A percentile compares a stretch with the other conserved stretches of the same genome.
phyloP scores from a whole-genome alignment of 768 basidiomycete genomes.

The Tylopilus subfusipes region DNA sequence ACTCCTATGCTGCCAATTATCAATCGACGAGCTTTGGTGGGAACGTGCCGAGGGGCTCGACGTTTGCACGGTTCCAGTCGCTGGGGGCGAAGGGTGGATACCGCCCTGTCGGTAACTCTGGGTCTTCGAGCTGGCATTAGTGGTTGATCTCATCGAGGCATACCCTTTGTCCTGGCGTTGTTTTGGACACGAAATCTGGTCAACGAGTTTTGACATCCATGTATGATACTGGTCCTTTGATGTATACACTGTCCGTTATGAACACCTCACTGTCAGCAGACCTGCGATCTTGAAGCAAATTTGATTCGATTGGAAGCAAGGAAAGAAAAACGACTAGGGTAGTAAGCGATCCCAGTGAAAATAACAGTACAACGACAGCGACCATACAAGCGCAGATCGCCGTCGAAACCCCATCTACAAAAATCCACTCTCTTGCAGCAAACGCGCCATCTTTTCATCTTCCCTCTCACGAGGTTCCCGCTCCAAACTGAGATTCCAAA shows the following conservation, averaged over 20 bases:
- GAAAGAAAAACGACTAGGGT: slow-evolving; percentile 1
- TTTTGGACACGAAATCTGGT: neutral
- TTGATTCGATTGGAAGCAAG: neutral
- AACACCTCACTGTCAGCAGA: neutral
- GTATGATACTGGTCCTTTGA: neutral
- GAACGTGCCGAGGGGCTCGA: slow-evolving; percentile 11
- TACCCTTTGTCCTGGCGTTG: neutral
- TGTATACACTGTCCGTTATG: neutral
- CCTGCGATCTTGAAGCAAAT: neutral
- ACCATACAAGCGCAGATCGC: slow-evolving; percentile 4
- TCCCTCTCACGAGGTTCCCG: slow-evolving; percentile 93
- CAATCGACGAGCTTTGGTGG: slow-evolving; percentile 21
- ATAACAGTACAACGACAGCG: slow-evolving; percentile 23
- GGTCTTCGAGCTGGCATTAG: neutral
- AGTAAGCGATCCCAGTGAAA: slow-evolving; percentile 12
- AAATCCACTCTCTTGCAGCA: slow-evolving; percentile 87
- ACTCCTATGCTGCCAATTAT: slow-evolving; percentile 13
- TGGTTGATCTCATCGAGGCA: neutral
- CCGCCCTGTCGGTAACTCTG: neutral
- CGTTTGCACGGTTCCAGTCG: slow-evolving; percentile 12
- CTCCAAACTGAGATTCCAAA: slow-evolving; percentile 83
- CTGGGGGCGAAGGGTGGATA: slow-evolving; percentile 5
- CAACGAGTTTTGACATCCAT: neutral
- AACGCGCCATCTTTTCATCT: slow-evolving; percentile 92
- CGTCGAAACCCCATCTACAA: slow-evolving; percentile 39